Conservation (phyloP, 805 yeast species). For the Trichomonascus vanleenenianus region DNA sequence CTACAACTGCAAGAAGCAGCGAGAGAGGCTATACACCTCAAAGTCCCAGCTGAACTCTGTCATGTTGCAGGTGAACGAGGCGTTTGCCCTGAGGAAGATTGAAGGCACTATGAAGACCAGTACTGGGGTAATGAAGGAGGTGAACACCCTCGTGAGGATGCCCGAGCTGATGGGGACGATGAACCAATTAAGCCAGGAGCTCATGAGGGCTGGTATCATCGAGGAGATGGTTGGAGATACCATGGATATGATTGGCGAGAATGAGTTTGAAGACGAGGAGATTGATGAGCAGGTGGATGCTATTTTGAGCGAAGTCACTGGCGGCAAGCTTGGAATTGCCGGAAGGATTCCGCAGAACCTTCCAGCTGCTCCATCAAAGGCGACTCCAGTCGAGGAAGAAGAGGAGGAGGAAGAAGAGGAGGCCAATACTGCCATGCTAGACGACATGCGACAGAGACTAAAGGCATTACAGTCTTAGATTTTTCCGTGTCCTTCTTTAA, state of each 20-base stretch:
- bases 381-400: conserved; percentile 13
- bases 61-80: conserved; percentile 84
- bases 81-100: conserved; percentile 75
- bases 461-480: conserved; percentile 69
- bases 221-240: conserved; percentile 94
- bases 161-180: conserved; percentile 78
- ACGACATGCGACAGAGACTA: conserved; percentile 83
- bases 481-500: no score
- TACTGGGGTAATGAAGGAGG: conserved; percentile 80
- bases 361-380: conserved; percentile 23
- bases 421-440: conserved; percentile 67
- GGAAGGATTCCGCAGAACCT: conserved; percentile 33
- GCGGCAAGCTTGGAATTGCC: conserved; percentile 51
- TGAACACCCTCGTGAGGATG: conserved; percentile 64
- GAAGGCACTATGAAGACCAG: conserved; percentile 75
- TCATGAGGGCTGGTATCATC: conserved; percentile 60
- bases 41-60: conserved; percentile 83
- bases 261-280: conserved; percentile 33
- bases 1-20: conserved; percentile 63
- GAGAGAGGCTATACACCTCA: conserved; percentile 64
- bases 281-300: conserved; percentile 33
- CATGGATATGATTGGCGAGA: conserved; percentile 60
- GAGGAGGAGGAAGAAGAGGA: conserved; percentile 40
- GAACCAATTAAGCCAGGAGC: conserved; percentile 79
- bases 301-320: conserved; percentile 33